A percentile compares a stretch with the other conserved stretches of the same genome.
phyloP scores from a whole-genome alignment of 164 flowering plant species.

The Warburgia ugandensis region DNA sequence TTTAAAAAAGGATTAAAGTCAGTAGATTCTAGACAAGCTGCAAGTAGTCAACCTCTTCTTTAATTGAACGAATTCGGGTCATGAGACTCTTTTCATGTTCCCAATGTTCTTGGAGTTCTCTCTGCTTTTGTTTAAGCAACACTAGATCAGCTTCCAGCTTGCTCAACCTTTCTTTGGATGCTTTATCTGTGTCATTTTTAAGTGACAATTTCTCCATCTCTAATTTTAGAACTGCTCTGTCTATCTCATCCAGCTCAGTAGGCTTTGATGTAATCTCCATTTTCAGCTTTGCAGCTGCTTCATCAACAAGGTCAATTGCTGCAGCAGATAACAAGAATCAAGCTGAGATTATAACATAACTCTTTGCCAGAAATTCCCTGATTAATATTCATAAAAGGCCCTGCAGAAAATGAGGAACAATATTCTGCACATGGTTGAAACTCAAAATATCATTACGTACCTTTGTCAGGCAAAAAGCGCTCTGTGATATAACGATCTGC shows the following conservation, averaged over 20 bases:
- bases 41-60: conserved; percentile 67
- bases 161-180: conserved; percentile 69
- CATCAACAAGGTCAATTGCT: conserved; percentile 98
- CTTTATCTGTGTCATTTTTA: conserved; percentile 80
- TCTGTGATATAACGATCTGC: conserved; percentile 85
- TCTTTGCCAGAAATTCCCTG: too few species aligned
- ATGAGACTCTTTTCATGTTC: conserved; percentile 68
- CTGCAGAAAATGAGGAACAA: too few species aligned
- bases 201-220: conserved; percentile 92
- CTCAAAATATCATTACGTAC: conserved; percentile 21
- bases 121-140: conserved; percentile 69
- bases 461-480: conserved; percentile 94
- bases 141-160: conserved; percentile 75
- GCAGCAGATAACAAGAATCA: conserved; percentile 19
- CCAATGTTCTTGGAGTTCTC: conserved; percentile 72
- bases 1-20: background rate
- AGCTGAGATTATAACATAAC: too few species aligned
- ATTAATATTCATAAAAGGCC: too few species aligned
- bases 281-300: conserved; percentile 97
- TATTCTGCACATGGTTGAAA: too few species aligned
- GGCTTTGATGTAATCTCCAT: conserved; percentile 99
- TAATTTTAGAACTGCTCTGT: conserved; percentile 70
- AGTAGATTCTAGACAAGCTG: background rate
- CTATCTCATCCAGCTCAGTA: conserved; percentile 86
- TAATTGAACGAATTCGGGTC: conserved; percentile 68